phyloP scores from a whole-genome alignment of 768 basidiomycete genomes.

The Mycena vulgaris region DNA sequence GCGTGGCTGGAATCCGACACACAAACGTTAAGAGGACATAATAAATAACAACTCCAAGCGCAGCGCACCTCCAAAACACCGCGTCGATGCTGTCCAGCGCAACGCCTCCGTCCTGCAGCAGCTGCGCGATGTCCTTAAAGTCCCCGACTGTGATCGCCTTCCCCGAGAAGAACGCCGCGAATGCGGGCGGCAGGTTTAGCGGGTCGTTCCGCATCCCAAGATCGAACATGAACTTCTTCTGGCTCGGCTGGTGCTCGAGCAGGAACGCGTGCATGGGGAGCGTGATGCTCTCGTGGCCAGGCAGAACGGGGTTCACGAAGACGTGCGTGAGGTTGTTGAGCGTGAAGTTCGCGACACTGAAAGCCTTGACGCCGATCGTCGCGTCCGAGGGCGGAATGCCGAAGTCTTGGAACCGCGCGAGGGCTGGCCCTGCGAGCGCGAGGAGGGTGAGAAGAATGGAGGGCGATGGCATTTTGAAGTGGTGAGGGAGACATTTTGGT shows the following conservation, averaged over 20 bases:
- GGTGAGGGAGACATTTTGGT: too few species aligned
- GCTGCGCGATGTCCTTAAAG: constrained; percentile 35
- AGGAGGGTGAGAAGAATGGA: neutral
- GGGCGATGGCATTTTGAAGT: neutral
- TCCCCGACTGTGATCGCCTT: constrained; percentile 15
- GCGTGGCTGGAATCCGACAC: constrained; percentile 16
- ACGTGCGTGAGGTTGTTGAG: constrained; percentile 29
- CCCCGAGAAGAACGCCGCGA: constrained; percentile 26
- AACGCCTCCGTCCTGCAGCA: constrained; percentile 28
- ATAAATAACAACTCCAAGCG: neutral
- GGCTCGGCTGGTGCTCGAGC: constrained; percentile 25
- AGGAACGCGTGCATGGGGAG: constrained; percentile 33
- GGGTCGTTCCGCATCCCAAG: constrained; percentile 36
- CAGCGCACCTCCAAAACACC: constrained; percentile 33
- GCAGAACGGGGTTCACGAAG: constrained; percentile 30
- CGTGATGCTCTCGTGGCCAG: constrained; percentile 25
- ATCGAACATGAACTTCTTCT: constrained; percentile 33
- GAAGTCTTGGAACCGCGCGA: constrained; percentile 29
- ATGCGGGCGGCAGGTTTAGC: constrained; percentile 25
- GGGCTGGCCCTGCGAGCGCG: neutral
- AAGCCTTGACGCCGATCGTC: constrained; percentile 25
- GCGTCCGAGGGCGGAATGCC: constrained; percentile 23
- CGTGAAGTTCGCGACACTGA: constrained; percentile 34
- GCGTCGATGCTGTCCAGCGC: constrained; percentile 28
- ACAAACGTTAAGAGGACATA: too few species aligned